phyloP scores from a whole-genome alignment of 768 basidiomycete genomes.

The Hypholoma fasciculare region DNA sequence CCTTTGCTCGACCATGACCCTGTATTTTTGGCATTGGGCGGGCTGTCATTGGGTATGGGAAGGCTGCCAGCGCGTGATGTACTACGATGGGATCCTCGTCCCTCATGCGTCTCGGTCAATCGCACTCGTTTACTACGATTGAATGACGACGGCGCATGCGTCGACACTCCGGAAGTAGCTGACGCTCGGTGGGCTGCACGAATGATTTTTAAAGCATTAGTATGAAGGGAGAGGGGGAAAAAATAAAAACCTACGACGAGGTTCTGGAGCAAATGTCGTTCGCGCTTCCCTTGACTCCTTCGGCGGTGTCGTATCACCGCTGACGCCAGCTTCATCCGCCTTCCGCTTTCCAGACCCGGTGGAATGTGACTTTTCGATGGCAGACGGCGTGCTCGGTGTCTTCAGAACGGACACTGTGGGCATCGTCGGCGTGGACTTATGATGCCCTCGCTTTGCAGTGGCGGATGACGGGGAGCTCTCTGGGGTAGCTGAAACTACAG shows the following conservation, averaged over 20 bases:
- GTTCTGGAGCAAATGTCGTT: constrained; percentile 66
- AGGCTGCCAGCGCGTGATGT: constrained; percentile 26
- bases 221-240: constrained; percentile 16
- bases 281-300: constrained; percentile 52
- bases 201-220: constrained; percentile 16
- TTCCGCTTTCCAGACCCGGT: constrained; percentile 62
- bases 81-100: constrained; percentile 39
- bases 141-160: constrained; percentile 71
- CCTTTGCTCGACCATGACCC: constrained; percentile 46
- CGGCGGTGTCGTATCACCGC: constrained; percentile 58
- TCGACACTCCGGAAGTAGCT: constrained; percentile 40
- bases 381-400: constrained; percentile 27
- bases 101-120: constrained; percentile 44
- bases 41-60: constrained; percentile 27
- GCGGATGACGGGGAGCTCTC: constrained; percentile 33
- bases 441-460: constrained; percentile 24
- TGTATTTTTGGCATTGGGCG: constrained; percentile 39
- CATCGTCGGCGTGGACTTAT: constrained; percentile 29
- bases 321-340: constrained; percentile 64
- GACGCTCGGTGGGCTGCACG: constrained; percentile 54
- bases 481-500: constrained; percentile 41
- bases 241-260: constrained; percentile 45
- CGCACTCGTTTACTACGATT: constrained; percentile 67
- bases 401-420: constrained; percentile 27
- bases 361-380: constrained; percentile 33